Base-by-base conservation (phyloP, 2,329 filamentous ascomycete genomes). In the Verticillium klebahnii region DNA sequence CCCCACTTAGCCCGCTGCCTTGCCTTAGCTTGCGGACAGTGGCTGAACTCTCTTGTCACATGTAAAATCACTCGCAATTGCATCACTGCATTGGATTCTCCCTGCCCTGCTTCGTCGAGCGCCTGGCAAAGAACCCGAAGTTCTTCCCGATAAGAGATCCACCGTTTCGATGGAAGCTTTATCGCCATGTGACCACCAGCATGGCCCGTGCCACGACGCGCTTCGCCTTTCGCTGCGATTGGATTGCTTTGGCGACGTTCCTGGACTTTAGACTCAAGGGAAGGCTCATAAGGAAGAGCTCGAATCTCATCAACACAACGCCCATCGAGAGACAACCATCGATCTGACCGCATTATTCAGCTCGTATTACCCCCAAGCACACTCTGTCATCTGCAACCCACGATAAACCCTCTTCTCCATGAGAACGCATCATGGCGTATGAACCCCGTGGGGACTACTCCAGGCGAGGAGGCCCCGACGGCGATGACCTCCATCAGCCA, bases 381-480 rank as follows among this genome's bases (percentile, higher is more conserved):
- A 19, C 19, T 11, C 39, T n/a, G 8, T 45, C 45, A 50, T 14
- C 11, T 50, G 7, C 3, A n/a, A n/a, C 45, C 25, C 14, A 17
- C 9, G 25, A 32, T 17, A 32, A 8, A 56, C 15, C n/a, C 25
- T 17, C 15, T 59, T 17, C 17, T 60, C 55, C 61, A 66, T 66
- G 63, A 64, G 17, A 59, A 29, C 61, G 32, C 58, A 68, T 63
- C 68, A 85, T 85, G 82, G 78, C 82, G 69, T 84, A 83, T 71
- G 81, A 84, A 76, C 78, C 80, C 72, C 79, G 82, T 66, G 79
- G 81, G 69, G 81, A 83, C 67, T 75, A 79, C 67, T 77, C 76
- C 63, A 19, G 64, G 65, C 55, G 72, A 50, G 45, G 74, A 19
- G 75, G 69, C n/a, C 70, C 68, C n/a, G 72, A 71, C 11, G 75